These are phyloP conservation scores for Aspergillus latus DNA, from an alignment of 2,329 filamentous ascomycete genomes.

Conservation along the genomic window DNA sequence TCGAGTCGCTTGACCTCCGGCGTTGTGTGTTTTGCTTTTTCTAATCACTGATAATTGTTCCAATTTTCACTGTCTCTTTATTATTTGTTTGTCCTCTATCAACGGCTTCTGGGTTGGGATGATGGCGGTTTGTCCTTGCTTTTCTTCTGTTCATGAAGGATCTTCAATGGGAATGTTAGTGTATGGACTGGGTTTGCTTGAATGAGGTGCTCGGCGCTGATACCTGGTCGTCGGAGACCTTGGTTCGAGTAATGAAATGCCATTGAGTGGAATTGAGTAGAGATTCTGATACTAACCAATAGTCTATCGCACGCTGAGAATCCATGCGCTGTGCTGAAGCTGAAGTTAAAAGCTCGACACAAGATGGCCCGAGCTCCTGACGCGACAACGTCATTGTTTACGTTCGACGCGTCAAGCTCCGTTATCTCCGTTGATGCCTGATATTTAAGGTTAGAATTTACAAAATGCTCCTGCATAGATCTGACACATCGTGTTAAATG, in stretches of 20 bases:
- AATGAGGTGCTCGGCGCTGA: slow-evolving; percentile 26
- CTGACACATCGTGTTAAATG: neutral
- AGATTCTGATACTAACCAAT: neutral
- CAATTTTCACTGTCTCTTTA: slow-evolving; percentile 31
- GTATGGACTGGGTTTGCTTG: slow-evolving; percentile 32
- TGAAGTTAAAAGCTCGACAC: neutral
- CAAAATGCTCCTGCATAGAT: neutral
- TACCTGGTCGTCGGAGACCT: slow-evolving; percentile 20
- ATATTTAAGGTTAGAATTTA: slow-evolving; percentile 3
- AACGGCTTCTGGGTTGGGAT: slow-evolving; percentile 36
- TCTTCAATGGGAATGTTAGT: slow-evolving; percentile 33
- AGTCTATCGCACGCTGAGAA: neutral
- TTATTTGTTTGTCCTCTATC: slow-evolving; percentile 33
- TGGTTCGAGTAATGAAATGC: slow-evolving; percentile 22
- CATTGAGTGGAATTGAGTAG: slow-evolving; percentile 23
- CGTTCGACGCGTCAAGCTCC: slow-evolving; percentile 24
- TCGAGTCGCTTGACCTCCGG: slow-evolving; percentile 32
- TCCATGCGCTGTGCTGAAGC: too few relatives aligned
- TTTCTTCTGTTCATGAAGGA: slow-evolving; percentile 32
- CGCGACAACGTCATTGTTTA: slow-evolving; percentile 26
- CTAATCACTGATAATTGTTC: slow-evolving; percentile 26
- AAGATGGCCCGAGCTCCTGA: slow-evolving; percentile 25
- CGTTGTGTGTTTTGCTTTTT: slow-evolving; percentile 35
- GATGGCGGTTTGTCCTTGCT: slow-evolving; percentile 34
- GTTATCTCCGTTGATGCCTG: slow-evolving; percentile 25